Evolutionary conservation across 2,329 filamentous ascomycete species (phyloP).

Genomic region (Lanzia echinophila): DNA sequence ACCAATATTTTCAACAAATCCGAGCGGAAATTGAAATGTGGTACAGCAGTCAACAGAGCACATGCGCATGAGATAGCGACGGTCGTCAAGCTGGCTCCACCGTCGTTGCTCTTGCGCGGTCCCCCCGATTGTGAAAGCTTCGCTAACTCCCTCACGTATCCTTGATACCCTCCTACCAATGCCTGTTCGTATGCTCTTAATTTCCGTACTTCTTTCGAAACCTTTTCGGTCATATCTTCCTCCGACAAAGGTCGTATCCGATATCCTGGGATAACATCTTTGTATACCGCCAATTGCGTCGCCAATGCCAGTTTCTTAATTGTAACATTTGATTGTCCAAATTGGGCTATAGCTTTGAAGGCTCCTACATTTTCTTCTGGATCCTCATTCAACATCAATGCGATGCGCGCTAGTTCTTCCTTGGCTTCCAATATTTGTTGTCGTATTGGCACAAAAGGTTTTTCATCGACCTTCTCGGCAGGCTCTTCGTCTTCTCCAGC

Average conservation of each 20-base stretch:
- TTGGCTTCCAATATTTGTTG: constrained; percentile 83
- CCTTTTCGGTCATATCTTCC: constrained; percentile 66
- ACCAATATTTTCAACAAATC: constrained; percentile 85
- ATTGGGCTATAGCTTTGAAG: constrained; percentile 70
- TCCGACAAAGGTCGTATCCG: constrained; percentile 78
- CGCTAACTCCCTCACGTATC: constrained; percentile 71
- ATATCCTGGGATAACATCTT: constrained; percentile 94
- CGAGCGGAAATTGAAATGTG: constrained; percentile 93
- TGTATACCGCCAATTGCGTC: constrained; percentile 85
- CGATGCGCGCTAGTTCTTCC: constrained; percentile 83
- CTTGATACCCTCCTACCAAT: constrained; percentile 76
- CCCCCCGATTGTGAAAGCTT: constrained; percentile 55
- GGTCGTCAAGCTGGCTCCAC: constrained; percentile 50
- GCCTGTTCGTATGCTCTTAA: constrained; percentile 82
- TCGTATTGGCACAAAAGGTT: constrained; percentile 62
- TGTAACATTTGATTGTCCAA: constrained; percentile 64
- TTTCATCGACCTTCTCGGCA: constrained; percentile 43
- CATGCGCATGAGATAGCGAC: constrained; percentile 84
- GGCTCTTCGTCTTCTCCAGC: constrained; percentile 40
- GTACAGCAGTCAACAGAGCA: constrained; percentile 70
- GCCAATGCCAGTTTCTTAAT: constrained; percentile 82
- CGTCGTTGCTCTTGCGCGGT: constrained; percentile 32
- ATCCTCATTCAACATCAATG: constrained; percentile 76
- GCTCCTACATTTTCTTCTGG: constrained; percentile 82
- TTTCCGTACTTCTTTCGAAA: constrained; percentile 86